Percentiles rank a stretch among this genome's conserved stretches.
phyloP scores from a whole-genome alignment of 305 asterid genomes.

The Ilex paraguariensis region DNA sequence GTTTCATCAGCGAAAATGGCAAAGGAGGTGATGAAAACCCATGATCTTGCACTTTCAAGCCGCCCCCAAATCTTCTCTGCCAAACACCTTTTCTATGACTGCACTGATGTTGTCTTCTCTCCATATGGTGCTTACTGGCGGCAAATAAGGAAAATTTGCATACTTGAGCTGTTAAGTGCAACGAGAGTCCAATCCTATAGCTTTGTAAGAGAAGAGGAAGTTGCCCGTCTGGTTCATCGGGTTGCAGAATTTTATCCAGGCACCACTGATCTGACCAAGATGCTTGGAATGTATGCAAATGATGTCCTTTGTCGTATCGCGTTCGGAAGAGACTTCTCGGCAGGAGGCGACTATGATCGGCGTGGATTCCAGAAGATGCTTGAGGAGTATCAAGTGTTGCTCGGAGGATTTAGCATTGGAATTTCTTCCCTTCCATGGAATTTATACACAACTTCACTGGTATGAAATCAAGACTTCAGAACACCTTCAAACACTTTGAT shows the following conservation, averaged over 20 bases:
- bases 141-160: conserved; percentile 36
- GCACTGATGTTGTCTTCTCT: conserved; percentile 36
- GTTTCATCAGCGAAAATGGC: conserved; percentile 47
- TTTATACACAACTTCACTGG: conserved; percentile 44
- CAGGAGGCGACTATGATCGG: conserved; percentile 36
- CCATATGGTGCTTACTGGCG: conserved; percentile 54
- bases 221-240: conserved; percentile 28
- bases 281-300: conserved; percentile 41
- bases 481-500: conserved; percentile 40
- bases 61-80: conserved; percentile 48
- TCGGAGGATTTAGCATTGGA: conserved; percentile 53
- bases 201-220: conserved; percentile 44
- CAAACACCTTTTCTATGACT: conserved; percentile 40
- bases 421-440: conserved; percentile 61
- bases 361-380: conserved; percentile 49
- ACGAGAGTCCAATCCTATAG: conserved; percentile 42
- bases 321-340: conserved; percentile 43
- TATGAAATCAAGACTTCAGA: conserved; percentile 30
- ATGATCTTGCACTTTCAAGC: conserved; percentile 42
- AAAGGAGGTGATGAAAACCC: conserved; percentile 36
- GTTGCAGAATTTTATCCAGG: conserved; percentile 21
- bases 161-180: conserved; percentile 34
- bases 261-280: conserved; percentile 20
- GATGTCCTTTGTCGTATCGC: conserved; percentile 45
- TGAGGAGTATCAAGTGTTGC: conserved; percentile 44